Evolutionary conservation across 78 protist species (phyloP).

Genomic region (Dictyostelium firmibasis): DNA sequence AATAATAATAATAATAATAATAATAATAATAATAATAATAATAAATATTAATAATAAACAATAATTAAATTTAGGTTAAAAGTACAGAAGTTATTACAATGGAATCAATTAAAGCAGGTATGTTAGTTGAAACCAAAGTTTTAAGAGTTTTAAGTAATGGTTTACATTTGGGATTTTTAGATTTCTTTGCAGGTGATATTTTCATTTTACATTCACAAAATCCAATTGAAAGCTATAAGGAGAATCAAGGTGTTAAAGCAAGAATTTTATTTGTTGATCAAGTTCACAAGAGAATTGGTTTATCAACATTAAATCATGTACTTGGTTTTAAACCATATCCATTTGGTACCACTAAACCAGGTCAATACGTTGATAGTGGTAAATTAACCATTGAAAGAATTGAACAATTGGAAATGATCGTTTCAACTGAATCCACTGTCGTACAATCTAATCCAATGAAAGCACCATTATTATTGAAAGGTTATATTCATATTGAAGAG

Average conservation of each 20-base stretch:
- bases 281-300: constrained; percentile 29
- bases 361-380: neutral
- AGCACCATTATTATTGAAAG: neutral
- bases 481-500: constrained; percentile 24
- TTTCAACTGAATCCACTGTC: neutral
- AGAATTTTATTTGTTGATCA: constrained; percentile 67
- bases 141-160: constrained; percentile 6
- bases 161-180: constrained; percentile 30
- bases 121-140: constrained; percentile 60
- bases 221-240: constrained; percentile 2
- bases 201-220: constrained; percentile 12
- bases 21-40: neutral
- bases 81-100: constrained; percentile 15
- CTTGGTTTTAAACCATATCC: constrained; percentile 57
- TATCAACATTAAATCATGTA: constrained; percentile 34
- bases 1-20: no score
- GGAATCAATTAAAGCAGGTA: constrained; percentile 78
- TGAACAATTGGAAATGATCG: constrained; percentile 38
- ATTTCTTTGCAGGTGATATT: constrained; percentile 65
- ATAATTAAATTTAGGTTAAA: neutral
- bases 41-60: neutral
- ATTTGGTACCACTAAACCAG: constrained; percentile 28
- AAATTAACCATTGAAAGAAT: neutral
- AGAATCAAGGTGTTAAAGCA: constrained; percentile 43
- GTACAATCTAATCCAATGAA: neutral